phyloP scores from a whole-genome alignment of 805 yeast species.

The Kuraishia molischiana region DNA sequence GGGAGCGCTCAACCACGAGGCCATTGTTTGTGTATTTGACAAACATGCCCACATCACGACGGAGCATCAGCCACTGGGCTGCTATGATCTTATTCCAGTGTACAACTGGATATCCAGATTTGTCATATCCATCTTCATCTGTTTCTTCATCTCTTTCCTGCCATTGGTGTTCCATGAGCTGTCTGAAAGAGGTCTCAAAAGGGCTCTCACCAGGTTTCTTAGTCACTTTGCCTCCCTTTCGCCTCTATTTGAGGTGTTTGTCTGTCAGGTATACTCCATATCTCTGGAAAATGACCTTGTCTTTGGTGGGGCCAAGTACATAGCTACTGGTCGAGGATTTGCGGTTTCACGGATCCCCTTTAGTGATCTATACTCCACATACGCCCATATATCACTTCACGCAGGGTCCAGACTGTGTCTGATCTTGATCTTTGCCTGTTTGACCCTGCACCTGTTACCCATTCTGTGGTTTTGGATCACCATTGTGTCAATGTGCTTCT shows the following conservation, averaged over 20 bases:
- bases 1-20: constrained; percentile 69
- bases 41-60: constrained; percentile 65
- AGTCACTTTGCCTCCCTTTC: constrained; percentile 75
- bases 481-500: constrained; percentile 30
- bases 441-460: constrained; percentile 76
- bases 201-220: constrained; percentile 59
- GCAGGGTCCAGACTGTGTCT: constrained; percentile 63
- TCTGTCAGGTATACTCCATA: constrained; percentile 84
- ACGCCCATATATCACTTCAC: constrained; percentile 69
- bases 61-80: constrained; percentile 67
- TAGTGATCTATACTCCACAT: constrained; percentile 61
- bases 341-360: constrained; percentile 79
- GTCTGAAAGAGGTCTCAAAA: constrained; percentile 76
- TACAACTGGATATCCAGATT: constrained; percentile 84
- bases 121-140: constrained; percentile 83
- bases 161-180: constrained; percentile 84
- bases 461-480: constrained; percentile 52
- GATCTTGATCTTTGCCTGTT: constrained; percentile 64
- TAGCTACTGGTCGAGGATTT: constrained; percentile 90
- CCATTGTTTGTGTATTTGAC: constrained; percentile 58
- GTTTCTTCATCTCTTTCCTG: constrained; percentile 83
- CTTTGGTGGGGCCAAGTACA: constrained; percentile 87
- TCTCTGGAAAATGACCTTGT: constrained; percentile 67
- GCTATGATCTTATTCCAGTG: constrained; percentile 81
- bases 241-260: constrained; percentile 91